phyloP scores from a whole-genome alignment of 164 flowering plant genomes.

The Paratinospora sagittata region DNA sequence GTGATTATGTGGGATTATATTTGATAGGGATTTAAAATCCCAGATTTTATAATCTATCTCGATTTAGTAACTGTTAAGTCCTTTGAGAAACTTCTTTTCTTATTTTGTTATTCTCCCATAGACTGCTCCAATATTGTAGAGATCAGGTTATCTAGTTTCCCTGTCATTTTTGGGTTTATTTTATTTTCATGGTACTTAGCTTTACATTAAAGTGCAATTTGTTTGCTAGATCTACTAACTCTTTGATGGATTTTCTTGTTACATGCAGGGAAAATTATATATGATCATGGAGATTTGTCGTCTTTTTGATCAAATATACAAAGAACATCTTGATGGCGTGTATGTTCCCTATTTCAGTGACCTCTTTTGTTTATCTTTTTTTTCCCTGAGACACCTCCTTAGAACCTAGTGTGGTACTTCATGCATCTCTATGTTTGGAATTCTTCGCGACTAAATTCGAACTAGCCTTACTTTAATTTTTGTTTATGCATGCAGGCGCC shows the following conservation, averaged over 20 bases:
- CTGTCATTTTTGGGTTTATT: not conserved
- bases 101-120: not conserved
- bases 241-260: not conserved
- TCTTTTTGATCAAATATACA: constrained; percentile 68
- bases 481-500: constrained; percentile 41
- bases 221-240: not conserved
- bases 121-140: not conserved
- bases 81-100: not conserved
- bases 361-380: not conserved
- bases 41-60: too few species aligned
- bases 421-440: not conserved
- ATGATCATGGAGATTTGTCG: constrained; percentile 73
- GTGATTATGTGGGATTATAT: not conserved
- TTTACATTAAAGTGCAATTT: too few species aligned
- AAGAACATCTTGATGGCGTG: constrained; percentile 88
- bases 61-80: not conserved
- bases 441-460: not conserved
- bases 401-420: not conserved
- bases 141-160: not conserved
- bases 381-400: not conserved
- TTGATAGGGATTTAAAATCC: too few species aligned
- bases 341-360: constrained; percentile 27
- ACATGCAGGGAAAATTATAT: constrained; percentile 65
- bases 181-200: not conserved
- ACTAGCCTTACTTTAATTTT: not conserved